Conservation (phyloP, 768 basidiomycete genomes). For the Lactarius psammicola region DNA sequence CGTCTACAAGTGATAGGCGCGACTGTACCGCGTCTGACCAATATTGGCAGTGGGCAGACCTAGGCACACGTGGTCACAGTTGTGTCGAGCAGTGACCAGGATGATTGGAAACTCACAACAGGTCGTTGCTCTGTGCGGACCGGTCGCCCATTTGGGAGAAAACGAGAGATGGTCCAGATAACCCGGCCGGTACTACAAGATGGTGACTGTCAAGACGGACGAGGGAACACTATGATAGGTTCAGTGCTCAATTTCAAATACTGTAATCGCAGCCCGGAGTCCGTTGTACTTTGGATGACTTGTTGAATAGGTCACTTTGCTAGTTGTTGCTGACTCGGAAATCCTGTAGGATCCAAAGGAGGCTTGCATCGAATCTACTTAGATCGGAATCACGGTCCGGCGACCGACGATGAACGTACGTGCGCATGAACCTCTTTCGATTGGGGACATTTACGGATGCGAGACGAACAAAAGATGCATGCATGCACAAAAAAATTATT, state of each 20-base stretch:
- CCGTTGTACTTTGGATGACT: background rate
- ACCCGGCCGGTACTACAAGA: background rate
- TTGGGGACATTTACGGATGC: background rate
- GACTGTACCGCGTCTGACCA: constrained; percentile 22
- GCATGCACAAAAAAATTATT: background rate
- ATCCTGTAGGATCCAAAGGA: background rate
- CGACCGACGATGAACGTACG: too few relatives aligned
- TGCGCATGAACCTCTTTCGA: too few relatives aligned
- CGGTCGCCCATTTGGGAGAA: constrained; percentile 8
- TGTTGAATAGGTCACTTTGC: background rate
- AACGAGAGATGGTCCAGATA: background rate
- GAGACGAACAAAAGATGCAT: background rate
- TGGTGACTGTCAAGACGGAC: background rate
- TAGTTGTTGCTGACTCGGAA: background rate
- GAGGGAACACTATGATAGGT: background rate
- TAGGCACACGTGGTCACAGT: background rate
- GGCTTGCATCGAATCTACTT: background rate
- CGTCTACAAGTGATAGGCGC: constrained; percentile 18
- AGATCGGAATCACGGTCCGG: constrained; percentile 1
- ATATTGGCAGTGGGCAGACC: constrained; percentile 13
- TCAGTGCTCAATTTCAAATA: background rate
- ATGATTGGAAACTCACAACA: constrained; percentile 12
- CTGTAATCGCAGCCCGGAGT: background rate
- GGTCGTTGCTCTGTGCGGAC: constrained; percentile 3
- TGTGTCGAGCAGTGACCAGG: background rate